Conservation (phyloP, 2,329 filamentous ascomycete genomes). For the Raffaelea ambrosiae region DNA sequence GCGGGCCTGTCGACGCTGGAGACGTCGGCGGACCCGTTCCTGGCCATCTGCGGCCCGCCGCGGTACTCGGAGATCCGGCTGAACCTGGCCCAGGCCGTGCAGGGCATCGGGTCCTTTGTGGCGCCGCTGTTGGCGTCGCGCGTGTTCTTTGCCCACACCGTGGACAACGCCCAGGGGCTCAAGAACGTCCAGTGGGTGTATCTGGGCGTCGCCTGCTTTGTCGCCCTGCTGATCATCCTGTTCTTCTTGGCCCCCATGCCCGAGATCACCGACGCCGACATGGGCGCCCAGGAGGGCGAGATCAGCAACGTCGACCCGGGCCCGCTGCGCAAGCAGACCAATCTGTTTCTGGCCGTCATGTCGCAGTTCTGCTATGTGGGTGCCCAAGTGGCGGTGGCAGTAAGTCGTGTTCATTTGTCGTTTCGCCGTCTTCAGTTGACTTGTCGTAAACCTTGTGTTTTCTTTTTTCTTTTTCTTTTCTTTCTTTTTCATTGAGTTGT, state of each 20-base stretch:
- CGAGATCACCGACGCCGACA: slow-evolving; percentile 53
- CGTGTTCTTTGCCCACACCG: slow-evolving; percentile 51
- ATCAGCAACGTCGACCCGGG: slow-evolving; percentile 33
- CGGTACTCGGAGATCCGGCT: slow-evolving; percentile 49
- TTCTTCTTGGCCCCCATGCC: slow-evolving; percentile 47
- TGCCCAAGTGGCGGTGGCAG: slow-evolving; percentile 44
- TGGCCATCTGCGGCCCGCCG: slow-evolving; percentile 49
- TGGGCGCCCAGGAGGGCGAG: slow-evolving; percentile 42
- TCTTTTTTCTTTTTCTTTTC: neutral
- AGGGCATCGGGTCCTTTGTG: slow-evolving; percentile 49
- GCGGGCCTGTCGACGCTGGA: slow-evolving; percentile 40
- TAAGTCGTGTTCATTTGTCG: slow-evolving; percentile 18
- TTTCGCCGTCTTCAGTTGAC: neutral
- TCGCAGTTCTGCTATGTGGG: slow-evolving; percentile 58
- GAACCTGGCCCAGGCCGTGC: slow-evolving; percentile 50
- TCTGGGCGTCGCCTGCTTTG: slow-evolving; percentile 52
- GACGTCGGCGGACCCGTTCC: slow-evolving; percentile 47
- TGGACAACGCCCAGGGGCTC: slow-evolving; percentile 38
- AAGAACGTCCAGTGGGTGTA: slow-evolving; percentile 58
- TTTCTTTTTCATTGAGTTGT: neutral
- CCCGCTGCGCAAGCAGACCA: slow-evolving; percentile 49
- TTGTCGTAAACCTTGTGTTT: slow-evolving; percentile 10
- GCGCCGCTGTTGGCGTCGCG: slow-evolving; percentile 51
- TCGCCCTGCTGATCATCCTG: slow-evolving; percentile 44
- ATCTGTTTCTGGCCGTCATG: slow-evolving; percentile 51